Base-by-base conservation (phyloP, 2,329 filamentous ascomycete species). In the Sporothrix schenckii region DNA sequence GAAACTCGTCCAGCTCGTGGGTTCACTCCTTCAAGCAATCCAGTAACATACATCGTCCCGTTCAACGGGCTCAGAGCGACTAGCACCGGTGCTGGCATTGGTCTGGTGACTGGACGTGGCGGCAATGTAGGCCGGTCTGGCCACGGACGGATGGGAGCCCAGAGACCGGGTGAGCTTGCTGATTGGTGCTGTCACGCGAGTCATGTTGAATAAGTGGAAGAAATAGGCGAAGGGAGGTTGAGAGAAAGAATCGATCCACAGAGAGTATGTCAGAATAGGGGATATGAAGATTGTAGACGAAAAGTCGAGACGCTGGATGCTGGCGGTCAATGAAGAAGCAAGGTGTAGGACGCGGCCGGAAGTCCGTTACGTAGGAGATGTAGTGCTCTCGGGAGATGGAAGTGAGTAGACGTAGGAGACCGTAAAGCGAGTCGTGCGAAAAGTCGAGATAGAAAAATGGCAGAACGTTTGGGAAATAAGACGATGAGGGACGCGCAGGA, bases 111-210 rank as follows among this genome's bases (percentile, higher is more conserved):
- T 76, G 60, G 80, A 75, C 4, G 16, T 47, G 56, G 39, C 30
- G 41, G 65, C 71, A 7, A 73, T 56, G 47, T 80, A 75, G 72
- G 75, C 76, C 44, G 78, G 76, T 61, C 78, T 78, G 66, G 77
- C 74, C 39, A 78, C 75, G 27, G 80, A 76, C 27, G 82, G 77
- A n/a, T 83, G 79, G 71, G 83, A 79, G 76, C 80, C 78, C 73
- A 86, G 76, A 63, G 81, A 80, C 73, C 84, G 81, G 74, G 83
- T 73, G 76, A 86, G 80, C 79, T 85, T 85, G 76, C 80, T 77
- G 74, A 82, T 78, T 77, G 84, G 83, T 60, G 82, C 80, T 19
- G 84, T 83, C 72, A 86, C 80, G 76, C 85, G 80, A 63, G 84
- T 84, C 81, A 86, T 86, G 71, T 24, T 78, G 71, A 67, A 5